Base-by-base conservation (phyloP, 169 alveolate species). In the Cryptosporidium sp. region DNA sequence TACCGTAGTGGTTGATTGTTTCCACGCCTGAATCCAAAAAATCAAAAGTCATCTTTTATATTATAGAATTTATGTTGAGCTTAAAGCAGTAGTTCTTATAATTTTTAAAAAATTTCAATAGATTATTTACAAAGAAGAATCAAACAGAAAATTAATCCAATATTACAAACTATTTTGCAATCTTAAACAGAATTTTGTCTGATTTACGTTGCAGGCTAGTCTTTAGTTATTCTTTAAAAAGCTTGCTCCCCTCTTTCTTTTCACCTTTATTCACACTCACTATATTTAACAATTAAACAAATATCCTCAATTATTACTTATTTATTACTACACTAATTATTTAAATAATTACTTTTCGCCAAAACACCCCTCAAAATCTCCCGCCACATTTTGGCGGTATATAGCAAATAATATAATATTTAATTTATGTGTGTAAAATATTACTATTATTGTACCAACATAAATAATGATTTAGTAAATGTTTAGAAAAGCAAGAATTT, bases 21-120 rank as follows among this genome's bases (percentile, higher is more conserved):
- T 65, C 71, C 3, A 65, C 23, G 10, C 71, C 50, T 29, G 43
- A 31, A 37, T 65, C 71, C 71, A 65, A 37, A 35, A 65, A 65
- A 37, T 65, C 71, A 33, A 65, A 65, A 39, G 71, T 65, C 71
- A 65, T 65, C 14, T 65, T 33, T 16, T 16, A 8, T 55, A 21
- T 51, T 51, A 3, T 33, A 33, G 39, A 51, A 51, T 21, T 51
- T 21, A 21, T 51, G 12, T 51, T 51, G 62, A 21, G 12, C 29
- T 48, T 21, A 51, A 51, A 21, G 21, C 8, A 50, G 59, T 50
- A 50, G 9, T 16, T 50, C n/a, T 10, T 2, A 50, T 50, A 50
- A 16, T 10, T 50, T 50, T 7, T 50, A n/a, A n/a, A 37, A 50
- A 16, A 50, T 50, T 50, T 50, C 5, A 51, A 51, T 55, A 37